Evolutionary conservation across 1,284 basidiomycete species (phyloP).

Genomic region (Lentinula novae-zelandiae): DNA sequence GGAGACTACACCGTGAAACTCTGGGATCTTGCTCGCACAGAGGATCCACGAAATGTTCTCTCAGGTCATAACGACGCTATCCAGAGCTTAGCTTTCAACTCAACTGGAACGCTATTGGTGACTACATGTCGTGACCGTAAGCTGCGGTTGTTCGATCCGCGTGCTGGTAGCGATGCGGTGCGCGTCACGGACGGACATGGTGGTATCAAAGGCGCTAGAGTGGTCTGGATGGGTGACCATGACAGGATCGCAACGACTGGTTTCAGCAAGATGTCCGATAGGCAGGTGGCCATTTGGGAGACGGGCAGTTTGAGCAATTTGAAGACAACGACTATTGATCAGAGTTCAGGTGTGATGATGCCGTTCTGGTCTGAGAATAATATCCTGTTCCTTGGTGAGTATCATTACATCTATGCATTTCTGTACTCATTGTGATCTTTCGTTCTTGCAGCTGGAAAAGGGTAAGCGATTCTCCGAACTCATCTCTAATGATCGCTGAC

Average conservation of each 20-base stretch:
- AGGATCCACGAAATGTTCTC: slow-evolving; percentile 61
- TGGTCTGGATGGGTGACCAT: slow-evolving; percentile 88
- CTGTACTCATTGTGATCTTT: slow-evolving; percentile 2
- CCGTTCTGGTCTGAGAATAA: slow-evolving; percentile 97
- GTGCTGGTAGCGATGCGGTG: slow-evolving; percentile 77
- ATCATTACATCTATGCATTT: background rate
- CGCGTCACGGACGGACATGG: slow-evolving; percentile 83
- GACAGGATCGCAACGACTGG: slow-evolving; percentile 92
- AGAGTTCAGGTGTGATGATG: slow-evolving; percentile 92
- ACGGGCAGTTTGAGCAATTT: slow-evolving; percentile 66
- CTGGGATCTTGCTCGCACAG: slow-evolving; percentile 81
- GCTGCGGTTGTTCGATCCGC: slow-evolving; percentile 86
- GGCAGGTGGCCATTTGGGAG: slow-evolving; percentile 89
- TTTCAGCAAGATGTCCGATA: slow-evolving; percentile 93
- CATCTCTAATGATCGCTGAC: slow-evolving; percentile 18
- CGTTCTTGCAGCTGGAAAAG: slow-evolving; percentile 61
- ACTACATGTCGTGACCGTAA: slow-evolving; percentile 93
- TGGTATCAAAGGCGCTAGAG: slow-evolving; percentile 91
- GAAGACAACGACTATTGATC: slow-evolving; percentile 80
- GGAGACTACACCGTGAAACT: slow-evolving; percentile 89
- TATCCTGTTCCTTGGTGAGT: slow-evolving; percentile 84
- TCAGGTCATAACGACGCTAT: slow-evolving; percentile 85
- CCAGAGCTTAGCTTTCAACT: slow-evolving; percentile 84
- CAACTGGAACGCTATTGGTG: slow-evolving; percentile 71
- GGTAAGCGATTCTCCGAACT: slow-evolving; percentile 36